Evolutionary conservation across 768 basidiomycete genomes (phyloP), one percentile per base, ranked within the genome.

Genomic region (Lactifluus rugatus): DNA sequence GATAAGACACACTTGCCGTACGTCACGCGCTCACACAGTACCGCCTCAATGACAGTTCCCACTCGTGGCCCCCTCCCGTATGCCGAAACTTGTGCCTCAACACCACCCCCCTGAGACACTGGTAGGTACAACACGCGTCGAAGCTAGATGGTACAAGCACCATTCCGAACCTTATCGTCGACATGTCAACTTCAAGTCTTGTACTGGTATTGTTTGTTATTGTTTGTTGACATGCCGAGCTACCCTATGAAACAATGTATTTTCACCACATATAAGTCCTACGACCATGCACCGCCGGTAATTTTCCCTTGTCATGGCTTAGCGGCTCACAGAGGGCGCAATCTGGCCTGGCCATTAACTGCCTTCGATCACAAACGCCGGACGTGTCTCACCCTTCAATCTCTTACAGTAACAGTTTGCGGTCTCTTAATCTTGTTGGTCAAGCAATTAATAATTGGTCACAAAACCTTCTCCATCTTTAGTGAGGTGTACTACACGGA

Each of bases 261-360:
- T n/a, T n/a, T 13, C 14, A 32, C 16, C 4, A 13, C 28, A 8
- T 48, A 32, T 42, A 39, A 47, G 39, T 3, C 31, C 31, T 3
- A 31, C 54, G 1, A 10, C 16, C 36, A 39, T 47, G 32, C 49
- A 47, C 36, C 32, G 23, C 47, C 32, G 47, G 48, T 50, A 28
- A 25, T 48, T 44, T 39, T 52, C 52, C 56, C 32, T 53, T 9
- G 23, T 32, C 26, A 44, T n/a, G 28, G 21, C 48, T 53, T 52
- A 45, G 21, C 54, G 42, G 48, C 52, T 50, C 58, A 41, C 37
- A 23, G 47, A 48, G 31, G 37, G 37, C 28, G 48, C 51, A 48
- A 36, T 53, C 44, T 42, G 47, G 31, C 55, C 31, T 19, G n/a
- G n/a, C n/a, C n/a, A n/a, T 60, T 49, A 56, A 34, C 37, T 34